Conservation (phyloP, 139 green algal species). For the Asterochloris sp. region DNA sequence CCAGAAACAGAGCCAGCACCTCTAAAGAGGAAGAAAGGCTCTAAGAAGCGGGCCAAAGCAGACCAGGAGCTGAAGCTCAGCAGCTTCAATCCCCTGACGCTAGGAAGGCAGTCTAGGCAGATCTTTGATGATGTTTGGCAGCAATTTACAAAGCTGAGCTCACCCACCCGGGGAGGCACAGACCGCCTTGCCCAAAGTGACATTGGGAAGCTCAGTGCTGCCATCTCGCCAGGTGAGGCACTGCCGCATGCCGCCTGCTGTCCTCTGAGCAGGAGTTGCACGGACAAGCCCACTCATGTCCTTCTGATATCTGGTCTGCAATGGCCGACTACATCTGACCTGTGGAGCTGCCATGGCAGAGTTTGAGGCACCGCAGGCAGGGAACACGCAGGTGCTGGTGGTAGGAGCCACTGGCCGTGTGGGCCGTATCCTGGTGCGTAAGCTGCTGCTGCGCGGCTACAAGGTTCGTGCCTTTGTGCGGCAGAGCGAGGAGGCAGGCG, state of each 20-base stretch:
- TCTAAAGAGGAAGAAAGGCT: background rate
- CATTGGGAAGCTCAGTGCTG: constrained; percentile 23
- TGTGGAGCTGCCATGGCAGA: constrained; percentile 34
- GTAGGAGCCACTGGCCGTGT: constrained; percentile 88
- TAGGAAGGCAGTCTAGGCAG: constrained; percentile 67
- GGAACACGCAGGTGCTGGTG: constrained; percentile 91
- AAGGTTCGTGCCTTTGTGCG: constrained; percentile 81
- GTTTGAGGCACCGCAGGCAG: constrained; percentile 64
- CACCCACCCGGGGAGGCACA: constrained; percentile 35
- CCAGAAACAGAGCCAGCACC: background rate
- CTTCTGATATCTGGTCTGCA: background rate
- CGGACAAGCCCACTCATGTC: background rate
- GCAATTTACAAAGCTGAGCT: constrained; percentile 52
- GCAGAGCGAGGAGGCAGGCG: background rate
- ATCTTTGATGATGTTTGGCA: constrained; percentile 85
- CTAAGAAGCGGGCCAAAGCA: background rate
- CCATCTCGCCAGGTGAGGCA: background rate
- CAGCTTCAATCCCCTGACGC: constrained; percentile 68
- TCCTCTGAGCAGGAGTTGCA: background rate
- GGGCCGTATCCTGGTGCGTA: constrained; percentile 87
- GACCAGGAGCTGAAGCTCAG: constrained; percentile 22
- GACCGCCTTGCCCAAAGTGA: constrained; percentile 21
- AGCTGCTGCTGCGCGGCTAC: constrained; percentile 96
- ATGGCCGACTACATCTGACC: background rate
- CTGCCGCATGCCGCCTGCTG: background rate